Evolutionary conservation across 2,329 filamentous ascomycete species (phyloP).

Genomic region (Diaporthe ilicicola): DNA sequence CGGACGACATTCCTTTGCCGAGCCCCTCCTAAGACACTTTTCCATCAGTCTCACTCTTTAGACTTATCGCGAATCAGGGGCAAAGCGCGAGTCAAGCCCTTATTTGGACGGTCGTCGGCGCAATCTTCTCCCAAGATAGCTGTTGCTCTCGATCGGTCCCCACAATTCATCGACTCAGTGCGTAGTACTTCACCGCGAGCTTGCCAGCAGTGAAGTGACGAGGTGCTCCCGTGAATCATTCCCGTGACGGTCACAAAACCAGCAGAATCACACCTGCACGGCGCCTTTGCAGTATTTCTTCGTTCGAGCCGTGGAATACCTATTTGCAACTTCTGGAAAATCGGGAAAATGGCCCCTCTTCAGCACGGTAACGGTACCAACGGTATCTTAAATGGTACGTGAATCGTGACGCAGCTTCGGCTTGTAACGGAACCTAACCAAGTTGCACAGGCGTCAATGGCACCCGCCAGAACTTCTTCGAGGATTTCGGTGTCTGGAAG

Average conservation of each 20-base stretch:
- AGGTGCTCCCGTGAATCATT: not conserved
- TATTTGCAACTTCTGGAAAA: not conserved
- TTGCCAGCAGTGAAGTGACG: slow-evolving; percentile 8
- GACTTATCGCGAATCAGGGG: slow-evolving; percentile 18
- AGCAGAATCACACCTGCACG: not conserved
- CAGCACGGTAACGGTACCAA: slow-evolving; percentile 9
- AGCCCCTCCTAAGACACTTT: slow-evolving; percentile 7
- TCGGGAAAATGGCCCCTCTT: slow-evolving; percentile 24
- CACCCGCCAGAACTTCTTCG: slow-evolving; percentile 54
- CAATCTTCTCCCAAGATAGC: slow-evolving; percentile 11
- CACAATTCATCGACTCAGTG: slow-evolving; percentile 25
- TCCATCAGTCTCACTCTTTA: slow-evolving; percentile 12
- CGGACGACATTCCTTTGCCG: slow-evolving; percentile 19
- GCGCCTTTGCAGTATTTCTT: not conserved
- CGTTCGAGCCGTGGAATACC: too few species aligned
- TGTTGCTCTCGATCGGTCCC: slow-evolving; percentile 4
- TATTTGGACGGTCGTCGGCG: slow-evolving; percentile 11
- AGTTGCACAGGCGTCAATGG: slow-evolving; percentile 36
- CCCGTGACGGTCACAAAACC: slow-evolving; percentile 13
- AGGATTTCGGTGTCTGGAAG: slow-evolving; percentile 74
- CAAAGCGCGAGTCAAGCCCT: slow-evolving; percentile 23
- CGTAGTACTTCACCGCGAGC: slow-evolving; percentile 26
- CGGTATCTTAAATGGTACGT: slow-evolving; percentile 25
- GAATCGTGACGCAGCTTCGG: not conserved
- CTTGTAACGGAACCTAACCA: not conserved